phyloP scores from a whole-genome alignment of 768 basidiomycete species.

The Amanita jacksonii region DNA sequence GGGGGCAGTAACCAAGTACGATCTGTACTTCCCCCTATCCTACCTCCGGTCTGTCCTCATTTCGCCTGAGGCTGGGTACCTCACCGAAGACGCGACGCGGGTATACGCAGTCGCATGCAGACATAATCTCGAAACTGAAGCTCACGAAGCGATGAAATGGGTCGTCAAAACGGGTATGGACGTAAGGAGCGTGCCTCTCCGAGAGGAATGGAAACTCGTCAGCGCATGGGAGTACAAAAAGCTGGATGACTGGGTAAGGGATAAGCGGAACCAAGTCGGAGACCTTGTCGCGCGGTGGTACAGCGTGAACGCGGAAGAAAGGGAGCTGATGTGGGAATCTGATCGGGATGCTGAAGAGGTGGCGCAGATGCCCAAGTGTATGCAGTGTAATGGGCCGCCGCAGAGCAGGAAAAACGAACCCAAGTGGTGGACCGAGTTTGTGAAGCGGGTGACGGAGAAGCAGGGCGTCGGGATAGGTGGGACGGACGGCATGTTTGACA shows the following conservation, averaged over 20 bases:
- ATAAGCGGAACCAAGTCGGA: constrained; percentile 39
- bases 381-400: constrained; percentile 52
- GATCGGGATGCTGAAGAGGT: neutral
- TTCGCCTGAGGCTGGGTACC: constrained; percentile 30
- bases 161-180: constrained; percentile 37
- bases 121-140: constrained; percentile 55
- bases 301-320: neutral
- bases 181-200: constrained; percentile 46
- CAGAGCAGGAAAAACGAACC: constrained; percentile 39
- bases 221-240: constrained; percentile 61
- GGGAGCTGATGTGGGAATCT: neutral
- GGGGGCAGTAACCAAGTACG: constrained; percentile 54
- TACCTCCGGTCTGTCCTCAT: constrained; percentile 44
- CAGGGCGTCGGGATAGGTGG: constrained; percentile 31
- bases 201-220: constrained; percentile 56
- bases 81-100: constrained; percentile 39
- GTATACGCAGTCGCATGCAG: constrained; percentile 67
- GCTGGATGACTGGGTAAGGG: constrained; percentile 50
- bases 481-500: constrained; percentile 36
- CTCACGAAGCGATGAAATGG: constrained; percentile 46
- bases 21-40: constrained; percentile 36
- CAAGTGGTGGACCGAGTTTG: constrained; percentile 63
- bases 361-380: constrained; percentile 38
- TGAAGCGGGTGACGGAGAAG: constrained; percentile 37
- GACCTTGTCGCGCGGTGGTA: constrained; percentile 19